Evolutionary conservation across 2,329 filamentous ascomycete species (phyloP).

Genomic region (Clarireedia monteithiana): DNA sequence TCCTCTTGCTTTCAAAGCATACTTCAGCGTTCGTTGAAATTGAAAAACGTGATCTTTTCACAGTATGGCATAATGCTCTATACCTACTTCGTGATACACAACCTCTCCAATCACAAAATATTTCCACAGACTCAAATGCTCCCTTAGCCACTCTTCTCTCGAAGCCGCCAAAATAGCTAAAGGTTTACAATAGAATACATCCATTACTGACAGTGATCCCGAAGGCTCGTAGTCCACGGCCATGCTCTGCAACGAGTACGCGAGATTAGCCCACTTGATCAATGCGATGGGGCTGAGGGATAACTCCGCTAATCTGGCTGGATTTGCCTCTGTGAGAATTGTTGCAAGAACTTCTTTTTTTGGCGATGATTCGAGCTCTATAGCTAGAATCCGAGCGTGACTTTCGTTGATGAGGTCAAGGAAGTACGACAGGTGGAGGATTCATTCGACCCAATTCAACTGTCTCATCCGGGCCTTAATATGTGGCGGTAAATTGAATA

Average conservation of each 20-base stretch:
- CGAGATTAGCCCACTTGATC: neutral
- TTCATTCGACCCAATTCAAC: constrained; percentile 27
- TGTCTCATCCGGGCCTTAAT: constrained; percentile 30
- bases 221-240: neutral
- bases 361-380: neutral
- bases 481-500: constrained; percentile 41
- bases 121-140: neutral
- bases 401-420: neutral
- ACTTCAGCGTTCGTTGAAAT: neutral
- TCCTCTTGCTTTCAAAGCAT: no score
- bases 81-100: neutral
- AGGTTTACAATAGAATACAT: neutral
- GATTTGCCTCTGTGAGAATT: neutral
- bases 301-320: neutral
- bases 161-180: neutral
- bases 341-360: neutral
- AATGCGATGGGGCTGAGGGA: neutral
- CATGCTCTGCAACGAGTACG: neutral
- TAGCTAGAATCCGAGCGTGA: neutral
- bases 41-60: neutral
- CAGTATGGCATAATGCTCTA: neutral
- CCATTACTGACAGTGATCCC: neutral
- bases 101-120: neutral
- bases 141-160: neutral
- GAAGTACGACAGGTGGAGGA: neutral